phyloP scores from a whole-genome alignment of 352 stramenopile genomes.

The Pythium coloratum region DNA sequence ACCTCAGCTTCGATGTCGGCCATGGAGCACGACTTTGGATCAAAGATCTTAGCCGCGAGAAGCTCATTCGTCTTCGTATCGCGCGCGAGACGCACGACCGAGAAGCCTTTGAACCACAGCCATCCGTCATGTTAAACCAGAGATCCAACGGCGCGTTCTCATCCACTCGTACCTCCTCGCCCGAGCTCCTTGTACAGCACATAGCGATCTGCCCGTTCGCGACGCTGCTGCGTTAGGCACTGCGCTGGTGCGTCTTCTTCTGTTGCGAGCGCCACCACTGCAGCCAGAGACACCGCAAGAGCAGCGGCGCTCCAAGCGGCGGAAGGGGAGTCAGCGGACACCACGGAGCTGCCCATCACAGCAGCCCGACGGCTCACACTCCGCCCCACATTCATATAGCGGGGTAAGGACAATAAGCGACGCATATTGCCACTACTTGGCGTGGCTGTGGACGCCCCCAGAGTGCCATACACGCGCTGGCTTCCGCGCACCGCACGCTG shows the following conservation, averaged over 20 bases:
- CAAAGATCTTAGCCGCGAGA: conserved; percentile 75
- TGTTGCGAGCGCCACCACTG: neutral
- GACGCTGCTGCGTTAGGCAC: conserved; percentile 2
- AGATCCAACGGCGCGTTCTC: neutral
- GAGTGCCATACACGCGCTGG: conserved; percentile 1
- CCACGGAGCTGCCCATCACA: neutral
- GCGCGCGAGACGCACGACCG: conserved; percentile 61
- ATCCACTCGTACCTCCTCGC: conserved; percentile 41
- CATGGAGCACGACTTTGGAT: conserved; percentile 53
- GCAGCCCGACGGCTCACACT: neutral
- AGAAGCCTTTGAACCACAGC: conserved; percentile 45
- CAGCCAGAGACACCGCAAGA: conserved; percentile 5
- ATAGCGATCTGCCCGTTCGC: conserved; percentile 40
- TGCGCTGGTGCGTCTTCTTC: neutral
- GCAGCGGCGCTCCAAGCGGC: neutral
- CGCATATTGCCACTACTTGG: neutral
- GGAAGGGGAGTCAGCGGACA: neutral
- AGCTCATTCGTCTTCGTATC: conserved; percentile 54
- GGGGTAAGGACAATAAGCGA: neutral
- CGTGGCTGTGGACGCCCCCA: neutral
- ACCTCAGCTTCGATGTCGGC: conserved; percentile 68
- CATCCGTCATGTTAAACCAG: conserved; percentile 18
- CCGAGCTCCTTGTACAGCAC: conserved; percentile 63
- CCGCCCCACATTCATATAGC: neutral
- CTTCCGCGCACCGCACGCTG: conserved; percentile 1